These are phyloP conservation scores for sunflower (Helianthus annuus) DNA, from an alignment of 129 eudicot genomes.

Conservation along the genomic window HanXRQr2.0-SUNRISE NC_035436.2:150572931-150573430, in stretches of 20 bases:
- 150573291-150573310: constrained; percentile 3
- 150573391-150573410: constrained; percentile 51
- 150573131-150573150: constrained; percentile 61
- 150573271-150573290: constrained; percentile 3
- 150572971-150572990: background rate
- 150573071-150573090: constrained; percentile 46
- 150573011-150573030: constrained; percentile 1
- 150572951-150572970: constrained; percentile 14
- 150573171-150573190: too few relatives aligned
- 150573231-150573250: constrained; percentile 11
- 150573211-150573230: background rate
- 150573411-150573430: background rate
- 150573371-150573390: constrained; percentile 66
- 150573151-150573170: background rate
- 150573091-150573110: constrained; percentile 70
- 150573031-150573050: constrained; percentile 44
- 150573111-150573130: constrained; percentile 63
- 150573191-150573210: background rate
- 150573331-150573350: constrained; percentile 58
- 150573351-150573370: constrained; percentile 66
- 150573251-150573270: constrained; percentile 1
- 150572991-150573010: background rate
- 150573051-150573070: constrained; percentile 58
- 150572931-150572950: constrained; percentile 54
- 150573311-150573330: constrained; percentile 42